Conservation (phyloP, 768 basidiomycete species). For the Daedaleopsis sinensis region DNA sequence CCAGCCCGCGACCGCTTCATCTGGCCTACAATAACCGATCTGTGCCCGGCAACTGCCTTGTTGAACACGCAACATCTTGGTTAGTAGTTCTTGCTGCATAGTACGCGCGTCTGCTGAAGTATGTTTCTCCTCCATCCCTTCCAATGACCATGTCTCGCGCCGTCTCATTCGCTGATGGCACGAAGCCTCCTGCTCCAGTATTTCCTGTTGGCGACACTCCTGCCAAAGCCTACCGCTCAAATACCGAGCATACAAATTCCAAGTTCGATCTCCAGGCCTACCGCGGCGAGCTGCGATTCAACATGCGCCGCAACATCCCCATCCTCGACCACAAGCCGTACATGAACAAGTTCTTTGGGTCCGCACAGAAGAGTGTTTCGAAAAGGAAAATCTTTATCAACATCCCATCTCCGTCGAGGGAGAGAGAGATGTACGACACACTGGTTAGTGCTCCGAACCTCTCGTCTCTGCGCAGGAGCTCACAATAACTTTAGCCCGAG, state of each 20-base stretch:
- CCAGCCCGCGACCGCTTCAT: too few species aligned
- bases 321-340: not conserved
- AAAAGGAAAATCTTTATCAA: not conserved
- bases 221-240: not conserved
- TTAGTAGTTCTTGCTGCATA: not conserved
- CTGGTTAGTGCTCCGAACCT: not conserved
- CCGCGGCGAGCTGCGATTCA: slow-evolving; percentile 7
- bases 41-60: too few species aligned
- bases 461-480: not conserved
- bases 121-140: not conserved
- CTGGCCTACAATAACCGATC: too few species aligned
- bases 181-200: not conserved
- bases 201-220: not conserved
- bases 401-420: not conserved
- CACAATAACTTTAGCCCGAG: not conserved
- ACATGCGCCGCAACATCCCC: slow-evolving; percentile 1
- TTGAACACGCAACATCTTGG: too few species aligned
- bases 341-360: not conserved
- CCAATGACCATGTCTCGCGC: not conserved
- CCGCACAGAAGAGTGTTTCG: not conserved
- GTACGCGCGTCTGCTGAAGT: not conserved
- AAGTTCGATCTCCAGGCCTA: not conserved
- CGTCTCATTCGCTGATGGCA: not conserved
- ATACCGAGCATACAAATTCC: not conserved
- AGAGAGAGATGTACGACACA: not conserved